Percentiles rank a stretch among this genome's conserved stretches.
phyloP scores from a whole-genome alignment of 768 basidiomycete species.

The Heimioporus sp. region DNA sequence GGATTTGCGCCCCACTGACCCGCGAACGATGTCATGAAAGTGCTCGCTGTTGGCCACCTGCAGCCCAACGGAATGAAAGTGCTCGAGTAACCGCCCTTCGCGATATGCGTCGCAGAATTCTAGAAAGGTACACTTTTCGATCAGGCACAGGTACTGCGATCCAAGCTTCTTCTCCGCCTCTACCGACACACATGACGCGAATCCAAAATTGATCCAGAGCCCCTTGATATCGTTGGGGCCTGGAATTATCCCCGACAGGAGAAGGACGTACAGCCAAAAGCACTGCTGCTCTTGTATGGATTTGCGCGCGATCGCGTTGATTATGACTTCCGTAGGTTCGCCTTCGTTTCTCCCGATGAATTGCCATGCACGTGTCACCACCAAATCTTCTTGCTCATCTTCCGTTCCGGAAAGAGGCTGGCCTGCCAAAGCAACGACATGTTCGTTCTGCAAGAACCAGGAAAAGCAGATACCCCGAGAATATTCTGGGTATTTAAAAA shows the following conservation, averaged over 20 bases:
- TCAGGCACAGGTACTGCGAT: not conserved
- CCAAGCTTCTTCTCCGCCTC: slow-evolving; percentile 7
- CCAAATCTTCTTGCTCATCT: not conserved
- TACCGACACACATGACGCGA: slow-evolving; percentile 12
- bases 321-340: not conserved
- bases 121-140: slow-evolving; percentile 8
- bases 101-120: slow-evolving; percentile 10
- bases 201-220: slow-evolving; percentile 19
- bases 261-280: not conserved
- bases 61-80: slow-evolving; percentile 3
- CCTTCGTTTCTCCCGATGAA: slow-evolving; percentile 5
- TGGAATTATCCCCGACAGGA: not conserved
- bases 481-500: slow-evolving; percentile 19
- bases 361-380: not conserved
- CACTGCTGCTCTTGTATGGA: not conserved
- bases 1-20: no score
- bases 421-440: slow-evolving; percentile 24
- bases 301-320: not conserved
- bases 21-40: slow-evolving; percentile 4
- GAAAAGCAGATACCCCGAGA: slow-evolving; percentile 30
- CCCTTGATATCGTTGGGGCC: not conserved
- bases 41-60: not conserved
- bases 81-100: not conserved
- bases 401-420: not conserved
- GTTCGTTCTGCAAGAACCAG: slow-evolving; percentile 37